phyloP scores from a whole-genome alignment of 1,139 yeast genomes.

The Pneumocystis oryctolagi region DNA sequence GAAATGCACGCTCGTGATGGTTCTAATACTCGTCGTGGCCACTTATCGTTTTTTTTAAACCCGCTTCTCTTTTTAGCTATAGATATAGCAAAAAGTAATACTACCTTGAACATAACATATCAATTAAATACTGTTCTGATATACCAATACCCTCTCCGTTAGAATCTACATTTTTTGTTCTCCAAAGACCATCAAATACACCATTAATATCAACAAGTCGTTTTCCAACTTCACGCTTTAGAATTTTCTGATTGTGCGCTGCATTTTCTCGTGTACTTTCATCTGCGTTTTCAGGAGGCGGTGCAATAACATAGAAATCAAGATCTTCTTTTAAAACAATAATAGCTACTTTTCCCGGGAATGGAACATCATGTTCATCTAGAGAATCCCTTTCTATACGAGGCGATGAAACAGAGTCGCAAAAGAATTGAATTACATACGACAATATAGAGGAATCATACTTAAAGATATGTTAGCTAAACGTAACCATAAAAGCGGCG shows the following conservation, averaged over 20 bases:
- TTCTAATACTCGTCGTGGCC: constrained; percentile 84
- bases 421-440: constrained; percentile 58
- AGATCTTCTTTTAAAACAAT: constrained; percentile 87
- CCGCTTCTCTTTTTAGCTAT: constrained; percentile 38
- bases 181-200: constrained; percentile 54
- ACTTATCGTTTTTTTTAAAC: constrained; percentile 45
- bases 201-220: constrained; percentile 39
- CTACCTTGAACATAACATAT: constrained; percentile 65
- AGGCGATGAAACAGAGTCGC: constrained; percentile 26
- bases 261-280: constrained; percentile 2
- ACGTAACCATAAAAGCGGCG: too few relatives aligned
- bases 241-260: not conserved
- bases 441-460: constrained; percentile 77
- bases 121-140: constrained; percentile 88
- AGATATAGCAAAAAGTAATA: not conserved
- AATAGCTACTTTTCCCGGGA: constrained; percentile 74
- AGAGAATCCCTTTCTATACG: constrained; percentile 12
- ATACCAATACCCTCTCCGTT: constrained; percentile 36
- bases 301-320: constrained; percentile 84
- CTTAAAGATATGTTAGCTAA: constrained; percentile 9
- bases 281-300: constrained; percentile 22
- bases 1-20: constrained; percentile 75
- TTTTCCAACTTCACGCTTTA: constrained; percentile 29
- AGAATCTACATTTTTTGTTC: not conserved
- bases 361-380: constrained; percentile 26